phyloP scores from a whole-genome alignment of 1,139 yeast genomes.

The Saccharomyces pastorianus region DNA sequence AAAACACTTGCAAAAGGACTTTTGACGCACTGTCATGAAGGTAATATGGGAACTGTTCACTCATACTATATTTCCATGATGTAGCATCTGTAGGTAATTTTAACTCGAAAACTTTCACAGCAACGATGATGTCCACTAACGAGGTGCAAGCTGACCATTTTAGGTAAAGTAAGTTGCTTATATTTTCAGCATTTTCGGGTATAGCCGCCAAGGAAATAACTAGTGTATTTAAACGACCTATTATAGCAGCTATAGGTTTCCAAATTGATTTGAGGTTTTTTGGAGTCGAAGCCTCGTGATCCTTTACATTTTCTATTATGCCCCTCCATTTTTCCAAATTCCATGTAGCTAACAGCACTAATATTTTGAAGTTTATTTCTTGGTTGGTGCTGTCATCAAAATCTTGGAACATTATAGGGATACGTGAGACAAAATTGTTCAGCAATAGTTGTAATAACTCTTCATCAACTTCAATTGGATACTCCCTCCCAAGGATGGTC shows the following conservation, averaged over 20 bases:
- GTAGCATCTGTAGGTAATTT: slow-evolving; percentile 20
- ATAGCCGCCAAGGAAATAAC: slow-evolving; percentile 8
- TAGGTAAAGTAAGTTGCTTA: slow-evolving; percentile 8
- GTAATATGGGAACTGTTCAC: slow-evolving; percentile 14
- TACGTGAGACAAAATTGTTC: slow-evolving; percentile 11
- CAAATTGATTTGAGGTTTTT: slow-evolving; percentile 10
- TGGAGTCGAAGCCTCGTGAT: background rate
- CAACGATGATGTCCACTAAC: slow-evolving; percentile 26
- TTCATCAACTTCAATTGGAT: slow-evolving; percentile 21
- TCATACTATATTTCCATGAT: slow-evolving; percentile 18
- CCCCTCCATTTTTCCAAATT: slow-evolving; percentile 25
- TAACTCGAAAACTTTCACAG: slow-evolving; percentile 28
- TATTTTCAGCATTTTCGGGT: background rate
- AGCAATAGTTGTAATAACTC: slow-evolving; percentile 16
- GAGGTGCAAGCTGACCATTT: slow-evolving; percentile 20
- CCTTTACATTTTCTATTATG: slow-evolving; percentile 3
- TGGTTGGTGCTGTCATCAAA: slow-evolving; percentile 10
- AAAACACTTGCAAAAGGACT: slow-evolving; percentile 28
- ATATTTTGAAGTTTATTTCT: slow-evolving; percentile 22
- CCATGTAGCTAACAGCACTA: slow-evolving; percentile 25
- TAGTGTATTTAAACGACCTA: slow-evolving; percentile 12
- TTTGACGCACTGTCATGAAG: slow-evolving; percentile 14
- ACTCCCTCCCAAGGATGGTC: slow-evolving; percentile 23
- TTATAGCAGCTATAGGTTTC: slow-evolving; percentile 9
- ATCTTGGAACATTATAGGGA: slow-evolving; percentile 12